phyloP scores from a whole-genome alignment of 371 early-diverging fungal species.

The Rhizomucor pusillus region DNA sequence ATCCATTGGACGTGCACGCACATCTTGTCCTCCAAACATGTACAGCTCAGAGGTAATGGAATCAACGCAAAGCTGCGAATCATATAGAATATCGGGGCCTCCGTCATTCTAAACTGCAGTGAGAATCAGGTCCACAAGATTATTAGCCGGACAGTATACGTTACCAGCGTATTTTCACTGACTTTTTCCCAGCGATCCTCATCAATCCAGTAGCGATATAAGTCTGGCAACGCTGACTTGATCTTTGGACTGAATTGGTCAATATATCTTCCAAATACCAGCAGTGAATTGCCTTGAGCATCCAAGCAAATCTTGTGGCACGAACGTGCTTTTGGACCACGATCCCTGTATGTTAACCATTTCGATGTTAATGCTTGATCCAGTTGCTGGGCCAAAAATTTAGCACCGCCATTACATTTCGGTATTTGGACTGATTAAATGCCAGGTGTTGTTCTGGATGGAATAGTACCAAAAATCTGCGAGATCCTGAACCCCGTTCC shows the following conservation, averaged over 20 bases:
- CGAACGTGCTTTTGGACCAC: slow-evolving; percentile 88
- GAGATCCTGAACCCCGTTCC: slow-evolving; percentile 89
- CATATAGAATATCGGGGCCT: slow-evolving; percentile 90
- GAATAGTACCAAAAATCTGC: slow-evolving; percentile 90
- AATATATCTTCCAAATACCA: slow-evolving; percentile 85
- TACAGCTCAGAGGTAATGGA: slow-evolving; percentile 66
- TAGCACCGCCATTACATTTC: slow-evolving; percentile 40
- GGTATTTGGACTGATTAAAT: slow-evolving; percentile 72
- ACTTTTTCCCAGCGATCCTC: slow-evolving; percentile 71
- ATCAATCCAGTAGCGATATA: slow-evolving; percentile 83
- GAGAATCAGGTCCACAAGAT: too few relatives aligned
- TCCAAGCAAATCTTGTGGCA: slow-evolving; percentile 94
- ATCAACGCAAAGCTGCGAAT: slow-evolving; percentile 95
- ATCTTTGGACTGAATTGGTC: slow-evolving; percentile 67
- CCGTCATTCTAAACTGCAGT: slow-evolving; percentile 57
- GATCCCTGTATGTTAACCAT: slow-evolving; percentile 46
- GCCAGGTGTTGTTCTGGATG: slow-evolving; percentile 66
- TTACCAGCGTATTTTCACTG: slow-evolving; percentile 71
- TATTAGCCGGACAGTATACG: too few relatives aligned
- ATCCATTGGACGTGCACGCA: slow-evolving; percentile 56
- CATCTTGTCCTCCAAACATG: slow-evolving; percentile 87
- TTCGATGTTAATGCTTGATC: not conserved
- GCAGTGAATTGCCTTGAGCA: slow-evolving; percentile 67
- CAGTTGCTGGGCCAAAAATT: not conserved
- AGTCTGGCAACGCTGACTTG: slow-evolving; percentile 70